Evolutionary conservation across 179 eudicot genomes (phyloP), one percentile per base, ranked within the genome.

Genomic region (Camellia oleifera): DNA sequence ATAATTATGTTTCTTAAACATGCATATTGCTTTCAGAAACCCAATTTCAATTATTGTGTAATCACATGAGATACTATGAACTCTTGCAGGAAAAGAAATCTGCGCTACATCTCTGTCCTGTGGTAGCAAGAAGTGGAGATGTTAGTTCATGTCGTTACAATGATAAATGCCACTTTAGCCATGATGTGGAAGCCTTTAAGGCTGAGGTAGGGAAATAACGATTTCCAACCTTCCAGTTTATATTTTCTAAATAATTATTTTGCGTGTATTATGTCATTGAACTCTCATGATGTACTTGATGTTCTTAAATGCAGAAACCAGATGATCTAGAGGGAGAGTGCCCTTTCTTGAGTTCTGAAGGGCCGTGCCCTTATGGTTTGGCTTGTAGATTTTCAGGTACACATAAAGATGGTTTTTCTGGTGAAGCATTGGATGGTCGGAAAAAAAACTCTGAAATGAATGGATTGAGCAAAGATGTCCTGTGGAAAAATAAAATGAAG

Each of bases 401-500:
- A 4, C 99, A 96, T 84, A 84, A 77, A 80, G 89, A 83, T 81
- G 87, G 18, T 67, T 72, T 68, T 72, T 20, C 86, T 63, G 75
- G 62, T 74, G 93, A 72, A 64, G 81, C 74, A 20, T 57, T 67
- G 79, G 81, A 76, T 87, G 81, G 46, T 32, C 82, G 60, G 66
- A 87, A 74, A 80, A 84, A 78, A 56, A 82, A 54, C 26, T 76
- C 83, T 82, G 98, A 96, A 83, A 82, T 91, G 56, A 96, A 96
- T 82, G 86, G 82, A 17, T 80, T 96, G 85, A 91, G 82, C 58
- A 96, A 96, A 88, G 98, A 94, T 79, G 92, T 94, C 75, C 83
- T 96, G 71, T 96, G 99, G 99, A 96, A 96, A 84, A 96, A 92
- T 82, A 94, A 91, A 79, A 91, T 91, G 93, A 90, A 83, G 70